Base-by-base conservation (phyloP, 2,329 filamentous ascomycete species). In the Paraphaeosphaeria minitans region DNA sequence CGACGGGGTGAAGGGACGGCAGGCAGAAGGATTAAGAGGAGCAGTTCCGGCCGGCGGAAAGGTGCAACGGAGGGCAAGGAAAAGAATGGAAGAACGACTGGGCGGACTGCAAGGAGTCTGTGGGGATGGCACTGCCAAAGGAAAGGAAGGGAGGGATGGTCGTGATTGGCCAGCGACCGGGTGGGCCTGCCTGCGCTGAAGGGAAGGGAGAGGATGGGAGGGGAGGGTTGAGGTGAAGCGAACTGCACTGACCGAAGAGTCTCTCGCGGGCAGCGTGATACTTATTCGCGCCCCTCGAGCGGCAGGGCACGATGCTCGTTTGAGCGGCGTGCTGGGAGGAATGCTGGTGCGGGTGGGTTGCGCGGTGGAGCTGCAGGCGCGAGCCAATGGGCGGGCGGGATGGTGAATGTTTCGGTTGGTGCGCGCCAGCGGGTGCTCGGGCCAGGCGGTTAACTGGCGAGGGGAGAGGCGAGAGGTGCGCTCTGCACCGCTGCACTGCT, bases 391-490 rank as follows among this genome's bases (percentile, higher is more conserved):
- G 62, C 56, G 51, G 53, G 52, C 62, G 60, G 50, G 55, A 43
- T 22, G 46, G 58, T 58, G 53, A 55, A 37, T 60, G 53, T 64
- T 60, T 65, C 65, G 68, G 60, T 60, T 63, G 50, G 63, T 70
- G 67, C 65, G 72, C 73, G 71, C 65, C 70, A 70, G 65, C 61
- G 63, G 61, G 65, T 66, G 65, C 65, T 56, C 35, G 52, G 53
- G 59, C 55, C 66, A 66, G 70, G 73, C 70, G 71, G 62, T 70
- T 71, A 70, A 68, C 70, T 71, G 73, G 70, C 66, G 60, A 63
- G 61, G 61, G 52, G 53, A 64, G 66, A 64, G 65, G 70, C 65
- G 65, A 64, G 66, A 66, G 63, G 62, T 59, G 62, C 58, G 60
- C 48, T 60, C n/a, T n/a, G n/a, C n/a, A n/a, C n/a, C n/a, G n/a